Evolutionary conservation across 805 yeast genomes (phyloP).

Genomic region (Candida michaelii): DNA sequence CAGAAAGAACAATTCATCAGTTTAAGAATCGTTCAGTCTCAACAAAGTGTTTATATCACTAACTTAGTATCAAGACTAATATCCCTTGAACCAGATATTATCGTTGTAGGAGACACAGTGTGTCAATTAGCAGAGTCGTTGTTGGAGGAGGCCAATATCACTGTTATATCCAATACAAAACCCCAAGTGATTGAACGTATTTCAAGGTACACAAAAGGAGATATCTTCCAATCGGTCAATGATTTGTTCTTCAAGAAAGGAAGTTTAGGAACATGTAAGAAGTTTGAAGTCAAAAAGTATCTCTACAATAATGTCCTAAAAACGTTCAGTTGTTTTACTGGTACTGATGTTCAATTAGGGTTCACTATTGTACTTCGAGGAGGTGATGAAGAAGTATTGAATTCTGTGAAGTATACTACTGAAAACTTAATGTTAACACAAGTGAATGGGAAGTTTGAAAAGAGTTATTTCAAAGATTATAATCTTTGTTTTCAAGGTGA

Average conservation of each 20-base stretch:
- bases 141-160: conserved; percentile 70
- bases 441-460: conserved; percentile 79
- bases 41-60: conserved; percentile 80
- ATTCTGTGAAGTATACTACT: conserved; percentile 71
- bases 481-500: conserved; percentile 16
- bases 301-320: conserved; percentile 56
- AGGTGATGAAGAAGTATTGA: conserved; percentile 56
- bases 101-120: conserved; percentile 75
- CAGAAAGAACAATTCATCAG: conserved; percentile 79
- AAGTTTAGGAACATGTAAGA: conserved; percentile 67
- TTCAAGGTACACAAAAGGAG: conserved; percentile 78
- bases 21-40: conserved; percentile 79
- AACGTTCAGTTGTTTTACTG: conserved; percentile 76
- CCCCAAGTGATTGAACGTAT: conserved; percentile 78
- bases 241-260: conserved; percentile 66
- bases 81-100: conserved; percentile 73
- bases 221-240: conserved; percentile 82
- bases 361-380: conserved; percentile 90
- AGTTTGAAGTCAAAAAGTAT: conserved; percentile 69
- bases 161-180: conserved; percentile 80
- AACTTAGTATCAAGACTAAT: conserved; percentile 78
- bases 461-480: conserved; percentile 27
- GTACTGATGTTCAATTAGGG: conserved; percentile 72
- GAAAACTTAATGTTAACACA: conserved; percentile 78
- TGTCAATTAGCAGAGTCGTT: conserved; percentile 78